Evolutionary conservation across 345 rosid species (phyloP), one percentile per base, ranked within the genome.

Genomic region (Mangifera indica): DNA sequence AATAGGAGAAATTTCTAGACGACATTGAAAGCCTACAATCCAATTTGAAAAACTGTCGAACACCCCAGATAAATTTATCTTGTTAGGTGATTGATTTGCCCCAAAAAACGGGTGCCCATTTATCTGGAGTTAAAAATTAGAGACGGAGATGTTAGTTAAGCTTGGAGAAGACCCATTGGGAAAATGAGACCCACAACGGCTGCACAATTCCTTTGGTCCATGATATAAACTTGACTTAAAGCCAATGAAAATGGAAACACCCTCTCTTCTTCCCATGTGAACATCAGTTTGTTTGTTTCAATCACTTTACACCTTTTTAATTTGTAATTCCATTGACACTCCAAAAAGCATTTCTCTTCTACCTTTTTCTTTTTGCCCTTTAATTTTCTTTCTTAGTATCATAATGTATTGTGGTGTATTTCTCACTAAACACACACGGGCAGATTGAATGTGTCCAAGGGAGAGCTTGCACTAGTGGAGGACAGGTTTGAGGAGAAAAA

Each of bases 201-300:
- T 10, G 44, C 44, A 60, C 70, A 10, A 71, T 26, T 66, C 49
- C 34, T 79, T 77, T 66, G 82, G 85, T 70, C 62, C 70, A 81
- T 77, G 76, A 83, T 79, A 74, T 55, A 77, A 72, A 79, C 75
- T 79, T 70, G 81, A 78, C 82, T 73, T 57, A 53, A 78, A 76
- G 82, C 75, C 81, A 72, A 74, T 80, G 84, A 57, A 71, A 51
- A 71, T 71, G 77, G 84, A 66, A 79, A 72, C 85, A 80, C 6
- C 72, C 69, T 79, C 77, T 25, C 55, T 69, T 66, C 61, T 52
- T 24, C 82, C 90, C 88, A 86, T 84, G 90, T 86, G 85, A 60
- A 71, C 64, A 69, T 77, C 74, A 60, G 72, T 71, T 82, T 76
- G 60, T 60, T 73, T 78, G 84, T 71, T 72, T 66, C 83, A 77